Conservation (phyloP, 257 asterid species). For the Solanum appendiculatum region DNA sequence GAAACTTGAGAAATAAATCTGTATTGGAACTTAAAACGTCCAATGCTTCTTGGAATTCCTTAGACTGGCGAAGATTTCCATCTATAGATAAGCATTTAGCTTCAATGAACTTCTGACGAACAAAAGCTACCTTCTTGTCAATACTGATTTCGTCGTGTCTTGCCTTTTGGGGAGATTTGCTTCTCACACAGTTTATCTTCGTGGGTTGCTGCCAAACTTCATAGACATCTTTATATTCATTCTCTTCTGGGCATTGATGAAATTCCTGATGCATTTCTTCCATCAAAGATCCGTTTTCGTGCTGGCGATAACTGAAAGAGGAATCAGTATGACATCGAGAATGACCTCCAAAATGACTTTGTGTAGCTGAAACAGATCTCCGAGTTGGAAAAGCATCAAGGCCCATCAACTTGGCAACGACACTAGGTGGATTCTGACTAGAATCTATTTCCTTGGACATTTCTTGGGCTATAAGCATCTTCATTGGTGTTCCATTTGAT, state of each 20-base stretch:
- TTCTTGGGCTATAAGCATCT: constrained; percentile 88
- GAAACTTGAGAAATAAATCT: constrained; percentile 73
- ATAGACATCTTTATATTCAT: constrained; percentile 54
- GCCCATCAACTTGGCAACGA: constrained; percentile 97
- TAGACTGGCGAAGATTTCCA: constrained; percentile 71
- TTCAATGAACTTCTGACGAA: constrained; percentile 84
- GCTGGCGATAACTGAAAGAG: constrained; percentile 57
- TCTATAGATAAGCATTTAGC: constrained; percentile 80
- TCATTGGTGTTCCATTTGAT: constrained; percentile 64
- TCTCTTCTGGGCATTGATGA: constrained; percentile 34
- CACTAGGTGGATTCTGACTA: constrained; percentile 55
- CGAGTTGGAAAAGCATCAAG: constrained; percentile 82
- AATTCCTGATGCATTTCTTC: constrained; percentile 7
- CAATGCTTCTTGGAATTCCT: constrained; percentile 81
- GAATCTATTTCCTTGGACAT: constrained; percentile 74
- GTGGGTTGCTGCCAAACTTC: constrained; percentile 51
- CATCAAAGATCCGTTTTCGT: constrained; percentile 40
- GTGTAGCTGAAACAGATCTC: constrained; percentile 38
- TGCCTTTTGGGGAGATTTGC: constrained; percentile 41
- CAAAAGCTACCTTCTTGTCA: constrained; percentile 67
- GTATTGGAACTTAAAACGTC: constrained; percentile 83
- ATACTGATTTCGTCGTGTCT: constrained; percentile 29
- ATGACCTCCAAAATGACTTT: constrained; percentile 31
- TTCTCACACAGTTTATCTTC: constrained; percentile 18
- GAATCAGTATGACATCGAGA: constrained; percentile 55